Evolutionary conservation across 768 basidiomycete species (phyloP), one percentile per base, ranked within the genome.

Genomic region (Tulasnella sp.): DNA sequence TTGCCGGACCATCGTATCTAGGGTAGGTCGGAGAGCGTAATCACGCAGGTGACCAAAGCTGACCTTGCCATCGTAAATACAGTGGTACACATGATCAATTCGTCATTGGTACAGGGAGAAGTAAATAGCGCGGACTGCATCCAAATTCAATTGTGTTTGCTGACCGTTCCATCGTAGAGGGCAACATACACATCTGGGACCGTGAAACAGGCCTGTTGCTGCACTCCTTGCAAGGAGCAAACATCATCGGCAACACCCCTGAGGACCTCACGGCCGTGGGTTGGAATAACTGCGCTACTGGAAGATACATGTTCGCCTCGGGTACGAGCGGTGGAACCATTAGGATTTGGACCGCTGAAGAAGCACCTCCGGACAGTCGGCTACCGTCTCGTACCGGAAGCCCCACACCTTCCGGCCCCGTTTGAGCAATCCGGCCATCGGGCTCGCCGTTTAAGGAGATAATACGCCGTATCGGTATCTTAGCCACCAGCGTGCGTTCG

Each of bases 171-270:
- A 8, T n/a, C 8, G 25, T 64, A 79, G 93, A 87, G 77, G 93
- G 93, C 4, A 91, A 93, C 79, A 89, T 94, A 19, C 90, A 92
- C 80, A 91, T 94, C 17, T 94, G 93, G 93, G 93, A 94, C 79
- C 88, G 89, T 77, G 91, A 93, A 82, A 91, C 91, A 11, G 93
- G 88, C 6, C 22, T 68, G 9, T 84, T 93, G 1, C 84, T 94
- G 2, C 91, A 93, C 78, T 87, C 89, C 78, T 86, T 94, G 79
- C 88, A 87, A 17, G 73, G 31, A 19, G 75, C 69, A 64, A 69
- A n/a, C 37, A 15, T 40, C 3, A 42, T 54, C 38, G 90, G 89
- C 80, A 84, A 83, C 17, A 86, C 87, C 37, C 87, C 88, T 3
- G 84, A 84, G 5, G 91, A 93, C 80, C 80, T 94, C 77, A 93